Evolutionary conservation across 768 basidiomycete species (phyloP), one percentile per base, ranked within the genome.

Genomic region (Termitomyces bulborhizus): DNA sequence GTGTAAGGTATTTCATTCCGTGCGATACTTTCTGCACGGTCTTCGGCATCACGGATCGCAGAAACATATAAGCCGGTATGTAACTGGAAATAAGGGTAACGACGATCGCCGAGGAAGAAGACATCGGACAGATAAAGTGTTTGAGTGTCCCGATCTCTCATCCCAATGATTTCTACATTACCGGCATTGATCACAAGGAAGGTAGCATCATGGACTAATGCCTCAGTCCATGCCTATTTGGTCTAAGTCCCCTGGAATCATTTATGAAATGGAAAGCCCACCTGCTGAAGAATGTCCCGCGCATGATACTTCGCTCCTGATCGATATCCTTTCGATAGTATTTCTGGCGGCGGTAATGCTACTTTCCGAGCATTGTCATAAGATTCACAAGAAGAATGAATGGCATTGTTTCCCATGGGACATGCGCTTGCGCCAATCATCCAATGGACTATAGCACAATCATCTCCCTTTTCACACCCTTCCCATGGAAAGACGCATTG

Each of bases 271-370:
- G 15, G 1, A 21, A 21, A 9, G 6, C 32, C 11, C 26, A 47
- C 53, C 46, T 54, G 53, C 37, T 54, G 53, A 40, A 54, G 46
- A 29, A 47, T 47, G 16, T 54, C 31, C n/a, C 43, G 16, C 3
- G 48, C 36, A 24, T 37, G 40, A 34, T 34, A 32, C 12, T 47
- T 47, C 6, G 32, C 18, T 47, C 32, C 46, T 0, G 18, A 47
- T 24, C 24, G 13, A 11, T 34, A 24, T 15, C 46, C 32, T 21
- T 12, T 15, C 6, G 18, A 6, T 34, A 9, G 49, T 40, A 11
- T 29, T 2, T 2, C 3, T 39, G 49, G 39, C 26, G 5, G 4
- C 27, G 37, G 18, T 6, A 26, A 8, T 16, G 7, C 39, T 3
- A n/a, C 11, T 50, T 40, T 40, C 6, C 37, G 49, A 40, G 49